Percentiles rank a stretch among this genome's conserved stretches.
Conservation (phyloP, 306 rosid genomes). For the Datisca glomerata region DNA sequence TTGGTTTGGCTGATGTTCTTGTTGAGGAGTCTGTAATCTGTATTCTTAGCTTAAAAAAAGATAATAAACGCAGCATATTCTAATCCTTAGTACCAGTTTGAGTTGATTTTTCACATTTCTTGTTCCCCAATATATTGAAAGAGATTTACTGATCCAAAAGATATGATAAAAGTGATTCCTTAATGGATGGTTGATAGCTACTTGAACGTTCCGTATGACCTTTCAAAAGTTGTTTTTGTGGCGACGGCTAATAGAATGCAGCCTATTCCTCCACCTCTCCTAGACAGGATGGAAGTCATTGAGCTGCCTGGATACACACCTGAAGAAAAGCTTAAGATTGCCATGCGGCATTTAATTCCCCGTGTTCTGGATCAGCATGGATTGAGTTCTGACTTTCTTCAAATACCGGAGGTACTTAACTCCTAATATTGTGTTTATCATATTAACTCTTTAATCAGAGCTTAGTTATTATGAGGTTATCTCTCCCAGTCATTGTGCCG, state of each 20-base stretch:
- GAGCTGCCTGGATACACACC: constrained; percentile 97
- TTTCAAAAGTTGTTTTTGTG: constrained; percentile 84
- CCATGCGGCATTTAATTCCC: constrained; percentile 81
- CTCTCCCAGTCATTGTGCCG: too few relatives aligned
- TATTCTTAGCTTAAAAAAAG: too few relatives aligned
- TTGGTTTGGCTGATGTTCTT: too few relatives aligned
- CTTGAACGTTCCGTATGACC: constrained; percentile 97
- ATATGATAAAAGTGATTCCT: constrained; percentile 32
- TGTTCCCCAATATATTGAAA: too few relatives aligned
- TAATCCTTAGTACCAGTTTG: too few relatives aligned
- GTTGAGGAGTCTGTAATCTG: too few relatives aligned
- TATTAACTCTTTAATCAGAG: too few relatives aligned
- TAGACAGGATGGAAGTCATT: constrained; percentile 98
- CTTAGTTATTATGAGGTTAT: too few relatives aligned
- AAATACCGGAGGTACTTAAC: constrained; percentile 78
- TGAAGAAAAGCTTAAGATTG: constrained; percentile 92
- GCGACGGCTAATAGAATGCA: constrained; percentile 92
- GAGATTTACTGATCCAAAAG: too few relatives aligned
- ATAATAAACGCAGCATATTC: too few relatives aligned
- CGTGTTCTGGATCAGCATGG: constrained; percentile 97
- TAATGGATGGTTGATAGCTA: constrained; percentile 50
- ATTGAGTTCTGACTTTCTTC: constrained; percentile 69
- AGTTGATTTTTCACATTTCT: too few relatives aligned
- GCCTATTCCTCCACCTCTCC: constrained; percentile 88
- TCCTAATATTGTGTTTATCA: constrained; percentile 2